Percentiles rank a stretch among this genome's conserved stretches.
These are phyloP conservation scores for Acorus gramineus DNA, from an alignment of 106 monocot genomes.

Conservation along the genomic window DNA sequence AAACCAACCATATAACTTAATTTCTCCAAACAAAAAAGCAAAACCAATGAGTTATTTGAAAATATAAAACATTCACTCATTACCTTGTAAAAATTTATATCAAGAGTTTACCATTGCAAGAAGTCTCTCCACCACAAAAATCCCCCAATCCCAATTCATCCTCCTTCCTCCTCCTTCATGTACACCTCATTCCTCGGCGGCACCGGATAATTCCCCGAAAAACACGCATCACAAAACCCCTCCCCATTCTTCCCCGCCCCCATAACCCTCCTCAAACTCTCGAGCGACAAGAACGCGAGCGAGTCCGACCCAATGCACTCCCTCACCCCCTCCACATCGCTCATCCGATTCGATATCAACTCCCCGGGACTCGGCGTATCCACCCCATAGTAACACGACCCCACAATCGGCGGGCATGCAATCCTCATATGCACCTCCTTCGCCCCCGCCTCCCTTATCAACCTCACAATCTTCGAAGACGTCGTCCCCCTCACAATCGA, in stretches of 20 bases:
- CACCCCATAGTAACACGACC: slow-evolving; percentile 86
- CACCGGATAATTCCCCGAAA: slow-evolving; percentile 52
- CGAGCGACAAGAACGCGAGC: slow-evolving; percentile 42
- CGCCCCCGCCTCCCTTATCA: slow-evolving; percentile 63
- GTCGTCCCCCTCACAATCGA: slow-evolving; percentile 92
- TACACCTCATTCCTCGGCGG: slow-evolving; percentile 17
- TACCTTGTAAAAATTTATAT: too few relatives aligned
- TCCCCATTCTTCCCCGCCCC: slow-evolving; percentile 18
- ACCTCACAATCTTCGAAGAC: slow-evolving; percentile 76
- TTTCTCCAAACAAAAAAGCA: too few relatives aligned
- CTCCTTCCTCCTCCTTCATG: slow-evolving; percentile 5
- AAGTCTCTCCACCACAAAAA: too few relatives aligned
- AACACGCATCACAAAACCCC: slow-evolving; percentile 63
- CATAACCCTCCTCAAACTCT: slow-evolving; percentile 26
- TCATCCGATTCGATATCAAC: slow-evolving; percentile 58
- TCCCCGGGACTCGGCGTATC: slow-evolving; percentile 72
- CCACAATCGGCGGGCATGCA: slow-evolving; percentile 74
- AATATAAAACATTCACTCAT: too few relatives aligned
- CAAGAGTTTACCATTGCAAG: too few relatives aligned
- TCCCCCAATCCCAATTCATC: not conserved
- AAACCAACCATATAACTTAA: too few relatives aligned
- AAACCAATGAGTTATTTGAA: too few relatives aligned
- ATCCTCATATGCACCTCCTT: slow-evolving; percentile 94
- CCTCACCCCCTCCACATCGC: slow-evolving; percentile 40
- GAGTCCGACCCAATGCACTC: slow-evolving; percentile 47